These are phyloP conservation scores for Candida ortonii DNA, from an alignment of 805 yeast species.

Conservation along the genomic window DNA sequence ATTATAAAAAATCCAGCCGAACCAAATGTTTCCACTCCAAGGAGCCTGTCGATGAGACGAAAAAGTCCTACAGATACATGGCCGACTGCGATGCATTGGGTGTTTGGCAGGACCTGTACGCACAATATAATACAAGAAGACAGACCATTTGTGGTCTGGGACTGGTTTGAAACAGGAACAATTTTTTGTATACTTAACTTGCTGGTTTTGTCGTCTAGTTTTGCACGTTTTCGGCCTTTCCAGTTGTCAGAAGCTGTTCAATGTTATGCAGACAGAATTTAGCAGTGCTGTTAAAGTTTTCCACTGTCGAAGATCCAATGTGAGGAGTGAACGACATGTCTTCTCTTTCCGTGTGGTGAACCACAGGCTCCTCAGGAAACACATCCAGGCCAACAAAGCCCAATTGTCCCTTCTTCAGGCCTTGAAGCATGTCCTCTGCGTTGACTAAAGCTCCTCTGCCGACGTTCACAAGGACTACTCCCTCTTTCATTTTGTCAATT, in stretches of 20 bases:
- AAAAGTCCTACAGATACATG: slow-evolving; percentile 21
- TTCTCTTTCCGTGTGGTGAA: slow-evolving; percentile 48
- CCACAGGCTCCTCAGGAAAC: slow-evolving; percentile 58
- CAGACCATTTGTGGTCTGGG: slow-evolving; percentile 12
- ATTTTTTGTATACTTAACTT: background rate
- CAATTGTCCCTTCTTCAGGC: slow-evolving; percentile 57
- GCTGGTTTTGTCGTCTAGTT: slow-evolving; percentile 19
- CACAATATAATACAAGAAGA: slow-evolving; percentile 19
- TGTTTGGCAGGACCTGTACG: slow-evolving; percentile 33
- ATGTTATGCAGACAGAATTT: slow-evolving; percentile 54
- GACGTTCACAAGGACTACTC: slow-evolving; percentile 65
- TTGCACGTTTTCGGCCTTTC: slow-evolving; percentile 22
- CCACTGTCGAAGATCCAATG: slow-evolving; percentile 63
- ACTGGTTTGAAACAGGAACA: slow-evolving; percentile 1
- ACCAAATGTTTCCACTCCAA: slow-evolving; percentile 13
- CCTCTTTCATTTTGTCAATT: slow-evolving; percentile 46
- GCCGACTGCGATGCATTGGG: slow-evolving; percentile 33
- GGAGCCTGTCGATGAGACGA: slow-evolving; percentile 1
- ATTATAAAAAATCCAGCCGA: slow-evolving; percentile 8
- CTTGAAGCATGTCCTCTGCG: slow-evolving; percentile 61
- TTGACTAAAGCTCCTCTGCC: slow-evolving; percentile 73
- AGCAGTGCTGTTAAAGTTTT: slow-evolving; percentile 52
- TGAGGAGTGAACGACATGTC: slow-evolving; percentile 73
- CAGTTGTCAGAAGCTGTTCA: slow-evolving; percentile 40
- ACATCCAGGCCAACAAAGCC: slow-evolving; percentile 74